Evolutionary conservation across 805 yeast genomes (phyloP).

Genomic region (Yamadazyma akitaensis): DNA sequence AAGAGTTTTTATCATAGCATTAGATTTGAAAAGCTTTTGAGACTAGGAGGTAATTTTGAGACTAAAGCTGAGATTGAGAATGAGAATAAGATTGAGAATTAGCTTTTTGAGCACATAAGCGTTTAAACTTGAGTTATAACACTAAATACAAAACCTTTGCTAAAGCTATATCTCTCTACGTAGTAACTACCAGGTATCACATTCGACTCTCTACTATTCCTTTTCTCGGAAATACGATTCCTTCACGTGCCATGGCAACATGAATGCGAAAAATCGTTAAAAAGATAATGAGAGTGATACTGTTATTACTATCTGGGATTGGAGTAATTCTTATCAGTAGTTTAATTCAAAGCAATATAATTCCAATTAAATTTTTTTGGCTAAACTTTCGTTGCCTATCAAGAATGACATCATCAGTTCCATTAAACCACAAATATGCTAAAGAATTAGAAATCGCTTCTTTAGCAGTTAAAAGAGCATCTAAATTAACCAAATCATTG

Average conservation of each 20-base stretch:
- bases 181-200: no score
- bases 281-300: not conserved
- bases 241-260: slow-evolving; percentile 8
- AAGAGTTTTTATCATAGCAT: slow-evolving; percentile 30
- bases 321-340: not conserved
- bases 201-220: no score
- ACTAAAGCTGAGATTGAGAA: not conserved
- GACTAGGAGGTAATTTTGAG: not conserved
- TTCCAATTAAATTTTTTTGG: not conserved
- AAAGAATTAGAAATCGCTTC: slow-evolving; percentile 79
- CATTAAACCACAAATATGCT: slow-evolving; percentile 34
- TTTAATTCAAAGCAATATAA: not conserved
- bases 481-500: slow-evolving; percentile 63
- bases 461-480: slow-evolving; percentile 86
- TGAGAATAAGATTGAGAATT: no score
- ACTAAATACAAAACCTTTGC: no score
- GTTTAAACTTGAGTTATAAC: not conserved
- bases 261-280: slow-evolving; percentile 1
- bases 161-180: no score
- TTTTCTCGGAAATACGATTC: no score
- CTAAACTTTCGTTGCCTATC: not conserved
- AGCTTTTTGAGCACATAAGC: not conserved
- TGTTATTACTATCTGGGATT: not conserved
- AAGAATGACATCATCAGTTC: not conserved
- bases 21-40: not conserved